These are phyloP conservation scores for Alternaria sp. DNA, from an alignment of 2,329 filamentous ascomycete genomes.

Conservation along the genomic window DNA sequence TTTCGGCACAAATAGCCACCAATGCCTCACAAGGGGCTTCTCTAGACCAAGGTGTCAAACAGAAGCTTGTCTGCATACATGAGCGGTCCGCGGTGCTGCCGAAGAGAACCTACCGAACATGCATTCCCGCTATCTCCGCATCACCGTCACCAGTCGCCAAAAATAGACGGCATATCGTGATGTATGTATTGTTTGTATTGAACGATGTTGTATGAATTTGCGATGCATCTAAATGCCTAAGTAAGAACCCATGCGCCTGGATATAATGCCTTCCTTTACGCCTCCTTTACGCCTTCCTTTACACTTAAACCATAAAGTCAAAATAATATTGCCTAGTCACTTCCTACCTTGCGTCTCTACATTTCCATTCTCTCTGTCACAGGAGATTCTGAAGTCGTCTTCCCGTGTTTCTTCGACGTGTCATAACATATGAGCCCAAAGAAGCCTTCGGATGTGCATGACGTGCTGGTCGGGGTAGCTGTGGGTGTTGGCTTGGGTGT, in stretches of 20 bases:
- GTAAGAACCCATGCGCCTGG: neutral
- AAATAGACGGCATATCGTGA: neutral
- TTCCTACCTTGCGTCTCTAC: conserved; percentile 8
- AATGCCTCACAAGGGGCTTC: neutral
- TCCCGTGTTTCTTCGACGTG: conserved; percentile 25
- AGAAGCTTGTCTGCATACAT: neutral
- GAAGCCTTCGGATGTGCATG: conserved; percentile 36
- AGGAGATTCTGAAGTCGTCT: conserved; percentile 2
- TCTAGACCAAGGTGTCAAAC: neutral
- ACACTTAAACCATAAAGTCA: neutral
- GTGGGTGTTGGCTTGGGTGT: conserved; percentile 23
- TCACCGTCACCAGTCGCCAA: neutral
- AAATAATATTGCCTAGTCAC: neutral
- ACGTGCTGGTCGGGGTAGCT: conserved; percentile 14
- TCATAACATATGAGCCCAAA: conserved; percentile 42
- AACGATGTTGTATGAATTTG: neutral
- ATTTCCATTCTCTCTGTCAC: conserved; percentile 36
- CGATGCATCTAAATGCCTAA: neutral
- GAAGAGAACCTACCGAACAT: neutral
- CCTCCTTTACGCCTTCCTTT: neutral
- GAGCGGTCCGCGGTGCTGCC: neutral
- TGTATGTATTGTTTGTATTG: neutral
- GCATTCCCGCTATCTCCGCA: conserved; percentile 1
- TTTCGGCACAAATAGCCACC: neutral
- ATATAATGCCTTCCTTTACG: conserved; percentile 17